Percentiles rank a stretch among this genome's conserved stretches.
Conservation (phyloP, 805 yeast genomes). For the Candida oleophila region DNA sequence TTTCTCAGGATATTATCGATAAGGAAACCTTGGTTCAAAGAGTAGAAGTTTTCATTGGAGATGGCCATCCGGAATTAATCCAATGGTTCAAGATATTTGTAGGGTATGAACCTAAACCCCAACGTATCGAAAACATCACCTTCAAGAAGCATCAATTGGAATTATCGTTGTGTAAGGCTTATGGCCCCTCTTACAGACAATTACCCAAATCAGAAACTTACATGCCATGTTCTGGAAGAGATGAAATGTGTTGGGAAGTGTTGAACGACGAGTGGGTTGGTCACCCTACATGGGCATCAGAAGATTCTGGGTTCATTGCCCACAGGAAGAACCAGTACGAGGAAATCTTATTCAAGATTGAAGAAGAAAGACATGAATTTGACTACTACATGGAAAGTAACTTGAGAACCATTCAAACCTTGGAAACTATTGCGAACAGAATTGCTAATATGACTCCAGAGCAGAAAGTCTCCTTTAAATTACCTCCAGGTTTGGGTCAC, state of each 20-base stretch:
- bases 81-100: conserved; percentile 93
- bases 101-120: conserved; percentile 82
- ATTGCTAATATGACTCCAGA: conserved; percentile 90
- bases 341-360: conserved; percentile 90
- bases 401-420: conserved; percentile 88
- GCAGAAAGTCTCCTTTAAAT: conserved; percentile 79
- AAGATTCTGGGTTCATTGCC: conserved; percentile 98
- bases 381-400: conserved; percentile 95
- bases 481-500: conserved; percentile 93
- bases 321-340: conserved; percentile 98
- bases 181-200: conserved; percentile 92
- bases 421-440: conserved; percentile 92
- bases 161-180: conserved; percentile 84
- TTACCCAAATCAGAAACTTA: conserved; percentile 91
- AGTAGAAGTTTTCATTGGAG: conserved; percentile 82
- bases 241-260: conserved; percentile 99
- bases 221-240: conserved; percentile 98
- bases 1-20: conserved; percentile 88
- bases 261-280: conserved; percentile 99
- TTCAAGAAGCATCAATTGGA: conserved; percentile 91
- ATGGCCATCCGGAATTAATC: conserved; percentile 67
- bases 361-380: conserved; percentile 96
- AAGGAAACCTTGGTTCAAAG: conserved; percentile 77
- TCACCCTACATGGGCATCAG: conserved; percentile 99
- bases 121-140: conserved; percentile 80